Evolutionary conservation across 2,329 filamentous ascomycete species (phyloP).

Genomic region (Alternaria dauci): DNA sequence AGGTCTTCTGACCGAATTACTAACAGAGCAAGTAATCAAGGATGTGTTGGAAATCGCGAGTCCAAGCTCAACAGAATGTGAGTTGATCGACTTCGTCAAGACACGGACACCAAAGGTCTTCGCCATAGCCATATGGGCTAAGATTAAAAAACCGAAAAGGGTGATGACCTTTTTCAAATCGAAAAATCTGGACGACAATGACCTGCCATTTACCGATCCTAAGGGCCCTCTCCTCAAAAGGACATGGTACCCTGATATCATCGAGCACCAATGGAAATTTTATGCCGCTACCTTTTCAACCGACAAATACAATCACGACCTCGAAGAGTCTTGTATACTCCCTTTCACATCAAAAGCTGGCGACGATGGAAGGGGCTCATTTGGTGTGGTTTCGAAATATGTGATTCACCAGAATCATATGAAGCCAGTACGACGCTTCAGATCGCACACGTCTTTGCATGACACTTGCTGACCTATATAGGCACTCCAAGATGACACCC

Average conservation of each 20-base stretch:
- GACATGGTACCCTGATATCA: not conserved
- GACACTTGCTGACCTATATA: not conserved
- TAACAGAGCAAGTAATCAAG: not conserved
- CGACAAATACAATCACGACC: not conserved
- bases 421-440: not conserved
- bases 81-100: not conserved
- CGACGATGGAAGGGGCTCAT: conserved; percentile 6
- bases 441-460: not conserved
- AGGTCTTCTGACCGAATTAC: not conserved
- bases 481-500: not conserved
- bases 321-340: not conserved
- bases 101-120: not conserved
- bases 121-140: not conserved
- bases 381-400: conserved; percentile 19
- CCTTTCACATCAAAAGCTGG: conserved; percentile 6
- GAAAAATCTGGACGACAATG: no score
- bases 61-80: not conserved
- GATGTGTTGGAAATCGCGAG: not conserved
- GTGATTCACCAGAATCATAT: conserved; percentile 18
- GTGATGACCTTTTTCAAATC: no score
- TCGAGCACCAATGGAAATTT: not conserved
- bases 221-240: no score
- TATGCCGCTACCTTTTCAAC: conserved; percentile 1
- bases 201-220: no score
- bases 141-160: not conserved